phyloP scores from a whole-genome alignment of 169 alveolate genomes.

The Plasmodium knowlesi region DNA sequence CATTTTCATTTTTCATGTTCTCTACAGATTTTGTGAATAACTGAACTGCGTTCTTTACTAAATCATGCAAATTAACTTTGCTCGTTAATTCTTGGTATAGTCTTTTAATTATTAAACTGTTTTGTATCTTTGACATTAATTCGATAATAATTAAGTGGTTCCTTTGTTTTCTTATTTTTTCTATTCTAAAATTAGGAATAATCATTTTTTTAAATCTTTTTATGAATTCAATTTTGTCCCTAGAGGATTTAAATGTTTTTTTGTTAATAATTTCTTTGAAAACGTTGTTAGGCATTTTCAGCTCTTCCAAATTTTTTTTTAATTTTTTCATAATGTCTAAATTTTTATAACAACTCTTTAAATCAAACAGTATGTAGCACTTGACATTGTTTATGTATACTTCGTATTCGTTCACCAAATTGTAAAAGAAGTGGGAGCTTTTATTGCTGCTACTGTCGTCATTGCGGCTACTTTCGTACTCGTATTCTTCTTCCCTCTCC shows the following conservation, averaged over 20 bases:
- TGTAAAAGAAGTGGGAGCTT: conserved; percentile 21
- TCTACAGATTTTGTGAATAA: conserved; percentile 8
- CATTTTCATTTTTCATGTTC: conserved; percentile 31
- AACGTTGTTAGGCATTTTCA: conserved; percentile 40
- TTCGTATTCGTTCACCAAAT: conserved; percentile 35
- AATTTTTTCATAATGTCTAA: conserved; percentile 39
- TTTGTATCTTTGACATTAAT: conserved; percentile 64
- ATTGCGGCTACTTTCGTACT: conserved; percentile 24
- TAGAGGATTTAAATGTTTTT: conserved; percentile 52
- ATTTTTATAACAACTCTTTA: conserved; percentile 53
- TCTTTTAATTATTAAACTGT: conserved; percentile 58
- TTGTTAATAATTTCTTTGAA: conserved; percentile 55
- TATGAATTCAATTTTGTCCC: conserved; percentile 57
- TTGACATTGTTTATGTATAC: conserved; percentile 50
- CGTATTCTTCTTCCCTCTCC: background rate
- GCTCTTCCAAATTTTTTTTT: conserved; percentile 57
- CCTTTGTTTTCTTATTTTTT: conserved; percentile 59
- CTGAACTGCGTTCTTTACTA: conserved; percentile 14
- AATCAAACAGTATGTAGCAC: conserved; percentile 40
- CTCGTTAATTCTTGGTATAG: conserved; percentile 41
- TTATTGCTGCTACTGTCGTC: background rate
- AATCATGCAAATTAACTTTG: conserved; percentile 43
- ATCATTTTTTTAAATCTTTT: conserved; percentile 60
- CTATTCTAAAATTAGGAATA: conserved; percentile 61
- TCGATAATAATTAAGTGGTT: conserved; percentile 60